Conservation (phyloP, 176 grass and related monocot genomes). For the Carex scoparia region DNA sequence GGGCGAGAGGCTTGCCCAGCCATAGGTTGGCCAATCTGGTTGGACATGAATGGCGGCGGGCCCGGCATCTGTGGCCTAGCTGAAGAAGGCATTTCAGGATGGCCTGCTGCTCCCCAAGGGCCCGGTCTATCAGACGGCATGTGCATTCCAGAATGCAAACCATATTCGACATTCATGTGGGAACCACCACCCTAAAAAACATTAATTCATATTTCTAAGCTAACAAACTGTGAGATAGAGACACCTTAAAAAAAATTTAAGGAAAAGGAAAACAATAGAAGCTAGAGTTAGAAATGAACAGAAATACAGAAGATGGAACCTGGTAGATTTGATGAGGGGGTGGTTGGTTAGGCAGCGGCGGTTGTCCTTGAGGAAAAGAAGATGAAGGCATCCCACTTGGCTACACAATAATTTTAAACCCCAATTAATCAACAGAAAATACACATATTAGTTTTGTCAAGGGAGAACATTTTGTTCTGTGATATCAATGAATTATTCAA, state of each 20-base stretch:
- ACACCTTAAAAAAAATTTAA: neutral
- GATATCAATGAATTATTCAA: neutral
- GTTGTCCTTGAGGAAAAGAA: conserved; percentile 63
- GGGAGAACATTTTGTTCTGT: neutral
- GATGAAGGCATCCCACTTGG: conserved; percentile 51
- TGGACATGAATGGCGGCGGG: conserved; percentile 45
- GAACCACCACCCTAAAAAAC: conserved; percentile 40
- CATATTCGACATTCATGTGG: conserved; percentile 51
- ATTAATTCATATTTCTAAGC: conserved; percentile 20
- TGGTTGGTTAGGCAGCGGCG: conserved; percentile 58
- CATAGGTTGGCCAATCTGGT: conserved; percentile 53
- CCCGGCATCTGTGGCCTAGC: conserved; percentile 46
- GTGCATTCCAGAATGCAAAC: conserved; percentile 36
- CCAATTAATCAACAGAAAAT: conserved; percentile 31
- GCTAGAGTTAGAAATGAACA: neutral
- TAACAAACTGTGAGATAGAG: neutral
- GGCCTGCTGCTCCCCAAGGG: conserved; percentile 45
- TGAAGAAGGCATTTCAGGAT: conserved; percentile 37
- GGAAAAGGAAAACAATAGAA: neutral
- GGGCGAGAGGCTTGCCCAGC: conserved; percentile 43
- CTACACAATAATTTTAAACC: conserved; percentile 42
- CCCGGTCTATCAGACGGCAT: conserved; percentile 63
- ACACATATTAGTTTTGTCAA: neutral
- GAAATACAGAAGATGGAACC: conserved; percentile 38
- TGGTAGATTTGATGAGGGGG: conserved; percentile 72